Conservation (phyloP, 441 rosid genomes). For the Theobroma grandiflorum region DNA sequence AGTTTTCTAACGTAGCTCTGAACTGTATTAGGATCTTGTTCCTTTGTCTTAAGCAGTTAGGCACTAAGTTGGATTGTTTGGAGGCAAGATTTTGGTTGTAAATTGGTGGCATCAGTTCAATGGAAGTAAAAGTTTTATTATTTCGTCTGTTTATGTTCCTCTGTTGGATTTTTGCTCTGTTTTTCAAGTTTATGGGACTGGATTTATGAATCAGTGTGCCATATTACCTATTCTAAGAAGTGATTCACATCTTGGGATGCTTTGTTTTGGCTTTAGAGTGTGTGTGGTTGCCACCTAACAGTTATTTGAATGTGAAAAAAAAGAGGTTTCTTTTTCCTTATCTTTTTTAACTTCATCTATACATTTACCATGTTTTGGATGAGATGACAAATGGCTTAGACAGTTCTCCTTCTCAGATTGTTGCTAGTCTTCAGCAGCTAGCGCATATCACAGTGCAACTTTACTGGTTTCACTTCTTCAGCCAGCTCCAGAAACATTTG, state of each 20-base stretch:
- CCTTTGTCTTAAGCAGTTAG: constrained; percentile 11
- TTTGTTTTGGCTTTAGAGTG: not conserved
- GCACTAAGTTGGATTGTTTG: constrained; percentile 15
- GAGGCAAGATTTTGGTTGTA: constrained; percentile 22
- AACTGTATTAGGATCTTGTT: constrained; percentile 17
- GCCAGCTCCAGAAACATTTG: constrained; percentile 70
- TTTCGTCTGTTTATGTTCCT: not conserved
- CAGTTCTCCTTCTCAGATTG: constrained; percentile 75
- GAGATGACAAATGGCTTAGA: constrained; percentile 75
- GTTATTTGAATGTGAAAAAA: not conserved
- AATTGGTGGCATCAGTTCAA: constrained; percentile 9
- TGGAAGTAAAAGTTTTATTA: constrained; percentile 1
- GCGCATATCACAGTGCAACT: constrained; percentile 62
- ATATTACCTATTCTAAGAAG: not conserved
- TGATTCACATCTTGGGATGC: not conserved
- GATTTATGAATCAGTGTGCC: constrained; percentile 12
- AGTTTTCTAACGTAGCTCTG: constrained; percentile 24
- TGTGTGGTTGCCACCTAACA: not conserved
- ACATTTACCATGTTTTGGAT: constrained; percentile 43
- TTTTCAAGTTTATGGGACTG: not conserved
- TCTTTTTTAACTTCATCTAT: not conserved
- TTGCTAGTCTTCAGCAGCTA: constrained; percentile 63
- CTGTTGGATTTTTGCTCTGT: not conserved
- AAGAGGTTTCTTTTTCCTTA: not conserved
- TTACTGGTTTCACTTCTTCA: constrained; percentile 69